Conservation (phyloP, 73 alveolate species). For the Paramecium sonneborni region DNA sequence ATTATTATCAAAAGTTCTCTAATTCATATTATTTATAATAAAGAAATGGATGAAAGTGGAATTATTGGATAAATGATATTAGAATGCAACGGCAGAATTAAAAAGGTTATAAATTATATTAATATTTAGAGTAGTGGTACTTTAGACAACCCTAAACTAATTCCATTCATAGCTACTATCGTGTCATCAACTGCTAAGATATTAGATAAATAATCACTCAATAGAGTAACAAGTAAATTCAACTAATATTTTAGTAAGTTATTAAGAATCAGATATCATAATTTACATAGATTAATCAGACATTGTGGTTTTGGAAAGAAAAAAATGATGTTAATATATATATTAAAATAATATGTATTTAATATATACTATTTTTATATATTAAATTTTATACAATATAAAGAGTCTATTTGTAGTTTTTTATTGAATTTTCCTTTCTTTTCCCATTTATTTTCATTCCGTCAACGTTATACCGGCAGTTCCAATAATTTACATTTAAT, state of each 20-base stretch:
- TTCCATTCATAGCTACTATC: not conserved
- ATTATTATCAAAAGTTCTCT: not conserved
- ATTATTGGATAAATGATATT: constrained; percentile 31
- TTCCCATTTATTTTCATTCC: not conserved
- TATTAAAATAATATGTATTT: not conserved
- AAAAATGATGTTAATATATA: not conserved
- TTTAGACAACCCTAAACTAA: not conserved
- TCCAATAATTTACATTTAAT: too few species aligned
- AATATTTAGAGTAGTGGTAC: constrained; percentile 4
- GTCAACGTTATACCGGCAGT: too few species aligned
- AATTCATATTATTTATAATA: not conserved
- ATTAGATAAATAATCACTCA: not conserved
- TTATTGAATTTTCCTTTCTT: not conserved
- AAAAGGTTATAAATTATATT: not conserved
- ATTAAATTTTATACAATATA: not conserved
- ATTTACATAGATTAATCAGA: not conserved
- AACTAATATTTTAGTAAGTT: not conserved
- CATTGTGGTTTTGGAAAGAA: constrained; percentile 12
- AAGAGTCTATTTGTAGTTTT: not conserved
- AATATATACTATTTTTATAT: not conserved
- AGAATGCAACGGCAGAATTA: not conserved
- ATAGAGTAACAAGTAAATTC: not conserved
- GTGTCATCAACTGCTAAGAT: constrained; percentile 31
- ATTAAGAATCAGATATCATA: constrained; percentile 8
- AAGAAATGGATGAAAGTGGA: constrained; percentile 51